Evolutionary conservation across 1,284 basidiomycete genomes (phyloP), one percentile per base, ranked within the genome.

Genomic region (Sutorius eximius): DNA sequence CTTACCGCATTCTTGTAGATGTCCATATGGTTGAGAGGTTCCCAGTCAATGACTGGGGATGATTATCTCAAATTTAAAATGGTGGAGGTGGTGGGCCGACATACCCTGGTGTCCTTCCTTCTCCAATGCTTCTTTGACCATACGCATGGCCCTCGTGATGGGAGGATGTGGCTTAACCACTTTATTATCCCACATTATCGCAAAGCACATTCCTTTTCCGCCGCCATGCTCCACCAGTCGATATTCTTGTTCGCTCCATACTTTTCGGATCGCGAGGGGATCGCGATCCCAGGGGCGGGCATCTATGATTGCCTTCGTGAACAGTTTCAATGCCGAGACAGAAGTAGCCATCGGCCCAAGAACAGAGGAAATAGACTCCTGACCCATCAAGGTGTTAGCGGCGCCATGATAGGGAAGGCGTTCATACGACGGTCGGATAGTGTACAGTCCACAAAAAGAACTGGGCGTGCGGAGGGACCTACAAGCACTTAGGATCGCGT

Each of bases 381-480:
- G 86, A 6, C 89, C 90, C 57, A 83, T 80, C 51, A 89, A 67
- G 1, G 85, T 81, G 55, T 86, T 88, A 8, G 76, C 73, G 0
- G 82, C 78, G 3, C 88, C 89, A 45, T 73, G 72, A 58, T 91
- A 92, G 0, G 91, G 88, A 38, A 93, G 75, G 5, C 91, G 82
- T 40, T 82, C 80, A 58, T 79, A 86, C 1, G 86, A 89, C 0
- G 90, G 88, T 9, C 89, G 82, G 37, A 94, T 75, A 2, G 82
- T 82, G 66, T 88, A 93, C 22, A 89, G 62, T 1, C 87, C 87
- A 54, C 79, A 81, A 62, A 88, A 83, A 0, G 81, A 77, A 4
- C 83, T 75, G 0, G 91, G 91, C 44, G 90, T 87, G 15, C 89
- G 85, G 56, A 91, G 73, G 18, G 85, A 87, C 7, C 84, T 85